A percentile compares a stretch with the other conserved stretches of the same genome.
phyloP scores from a whole-genome alignment of 257 asterid species.

The Osmanthus fragrans region DNA sequence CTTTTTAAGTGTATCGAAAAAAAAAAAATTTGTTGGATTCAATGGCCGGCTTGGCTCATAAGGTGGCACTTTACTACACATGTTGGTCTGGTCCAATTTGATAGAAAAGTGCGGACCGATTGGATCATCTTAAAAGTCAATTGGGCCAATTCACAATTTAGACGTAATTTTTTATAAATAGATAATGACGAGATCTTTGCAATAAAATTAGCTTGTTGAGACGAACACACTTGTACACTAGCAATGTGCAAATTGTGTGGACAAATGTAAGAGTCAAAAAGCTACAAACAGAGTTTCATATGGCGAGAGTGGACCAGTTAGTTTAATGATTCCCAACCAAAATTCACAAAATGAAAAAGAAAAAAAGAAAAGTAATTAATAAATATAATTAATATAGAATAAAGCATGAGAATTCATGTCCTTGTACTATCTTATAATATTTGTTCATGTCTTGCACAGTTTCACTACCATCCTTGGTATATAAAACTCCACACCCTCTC shows the following conservation, averaged over 20 bases:
- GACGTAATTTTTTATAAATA: too few species aligned
- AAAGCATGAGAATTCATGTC: background rate
- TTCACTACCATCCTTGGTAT: conserved; percentile 39
- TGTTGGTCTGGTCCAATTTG: background rate
- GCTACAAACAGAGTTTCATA: conserved; percentile 32
- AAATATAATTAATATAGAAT: conserved; percentile 20
- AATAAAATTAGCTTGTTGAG: background rate
- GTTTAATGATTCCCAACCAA: conserved; percentile 31
- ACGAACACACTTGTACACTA: background rate
- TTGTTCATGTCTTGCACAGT: conserved; percentile 30
- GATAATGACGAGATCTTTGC: background rate
- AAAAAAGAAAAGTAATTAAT: conserved; percentile 33
- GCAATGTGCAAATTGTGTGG: conserved; percentile 28
- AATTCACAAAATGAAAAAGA: conserved; percentile 48
- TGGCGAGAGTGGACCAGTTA: conserved; percentile 35
- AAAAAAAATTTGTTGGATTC: background rate
- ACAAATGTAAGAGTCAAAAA: conserved; percentile 30
- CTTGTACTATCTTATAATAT: conserved; percentile 21
- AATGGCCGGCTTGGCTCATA: background rate
- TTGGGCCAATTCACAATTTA: background rate
- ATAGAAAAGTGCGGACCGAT: background rate
- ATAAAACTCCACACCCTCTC: conserved; percentile 52
- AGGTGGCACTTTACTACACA: background rate
- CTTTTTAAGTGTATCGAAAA: background rate
- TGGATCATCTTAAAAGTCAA: background rate